phyloP scores from a whole-genome alignment of 2,329 filamentous ascomycete species.

The Talaromyces sp. region DNA sequence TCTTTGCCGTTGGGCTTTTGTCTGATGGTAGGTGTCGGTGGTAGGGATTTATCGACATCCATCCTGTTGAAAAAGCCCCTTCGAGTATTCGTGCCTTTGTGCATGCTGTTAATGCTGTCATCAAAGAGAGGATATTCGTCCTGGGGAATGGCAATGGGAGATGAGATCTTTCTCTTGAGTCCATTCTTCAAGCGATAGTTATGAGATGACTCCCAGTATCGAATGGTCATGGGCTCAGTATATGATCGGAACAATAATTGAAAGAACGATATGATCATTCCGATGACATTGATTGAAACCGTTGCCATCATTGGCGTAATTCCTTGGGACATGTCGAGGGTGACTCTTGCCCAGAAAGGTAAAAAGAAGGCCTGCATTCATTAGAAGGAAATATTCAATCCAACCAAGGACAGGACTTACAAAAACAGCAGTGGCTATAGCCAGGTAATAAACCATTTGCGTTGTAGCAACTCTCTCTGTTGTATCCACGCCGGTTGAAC shows the following conservation, averaged over 20 bases:
- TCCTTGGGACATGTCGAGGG: background rate
- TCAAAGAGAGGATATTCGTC: background rate
- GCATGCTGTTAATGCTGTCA: background rate
- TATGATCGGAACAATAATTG: slow-evolving; percentile 25
- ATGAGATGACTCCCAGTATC: background rate
- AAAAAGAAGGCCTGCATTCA: slow-evolving; percentile 20
- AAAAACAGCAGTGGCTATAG: slow-evolving; percentile 21
- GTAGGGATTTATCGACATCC: slow-evolving; percentile 17
- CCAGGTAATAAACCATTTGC: slow-evolving; percentile 27
- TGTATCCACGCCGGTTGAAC: slow-evolving; percentile 21
- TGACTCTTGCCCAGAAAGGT: slow-evolving; percentile 23
- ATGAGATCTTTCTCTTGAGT: slow-evolving; percentile 9
- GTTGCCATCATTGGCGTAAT: slow-evolving; percentile 23
- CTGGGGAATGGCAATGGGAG: slow-evolving; percentile 6
- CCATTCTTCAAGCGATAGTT: background rate
- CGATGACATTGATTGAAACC: slow-evolving; percentile 25
- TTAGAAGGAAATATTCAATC: background rate
- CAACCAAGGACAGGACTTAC: slow-evolving; percentile 19
- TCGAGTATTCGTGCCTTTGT: background rate
- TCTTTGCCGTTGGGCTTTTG: background rate
- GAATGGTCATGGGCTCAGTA: slow-evolving; percentile 8
- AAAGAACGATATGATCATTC: slow-evolving; percentile 23
- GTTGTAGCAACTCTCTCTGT: slow-evolving; percentile 25
- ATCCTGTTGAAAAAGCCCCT: background rate
- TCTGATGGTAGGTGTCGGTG: slow-evolving; percentile 15